A percentile compares a stretch with the other conserved stretches of the same genome.
phyloP scores from a whole-genome alignment of 2,329 filamentous ascomycete species.

The Trichothecium roseum region DNA sequence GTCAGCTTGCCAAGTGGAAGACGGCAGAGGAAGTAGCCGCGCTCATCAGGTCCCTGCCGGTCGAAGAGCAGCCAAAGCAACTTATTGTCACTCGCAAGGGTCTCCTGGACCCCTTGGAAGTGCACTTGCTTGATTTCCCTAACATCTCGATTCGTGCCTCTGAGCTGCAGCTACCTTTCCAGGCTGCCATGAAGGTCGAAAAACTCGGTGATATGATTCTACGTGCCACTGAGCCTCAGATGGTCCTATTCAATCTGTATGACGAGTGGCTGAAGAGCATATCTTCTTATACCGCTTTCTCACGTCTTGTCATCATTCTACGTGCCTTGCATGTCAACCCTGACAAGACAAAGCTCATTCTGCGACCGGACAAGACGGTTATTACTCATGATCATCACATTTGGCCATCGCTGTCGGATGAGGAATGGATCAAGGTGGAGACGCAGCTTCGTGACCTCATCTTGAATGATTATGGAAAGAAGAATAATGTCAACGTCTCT shows the following conservation, averaged over 20 bases:
- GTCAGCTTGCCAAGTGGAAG: slow-evolving; percentile 98
- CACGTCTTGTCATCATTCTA: slow-evolving; percentile 83
- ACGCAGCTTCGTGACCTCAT: slow-evolving; percentile 91
- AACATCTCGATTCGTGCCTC: slow-evolving; percentile 98
- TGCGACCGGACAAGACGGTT: slow-evolving; percentile 93
- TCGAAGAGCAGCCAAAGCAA: slow-evolving; percentile 98
- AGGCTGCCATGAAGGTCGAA: slow-evolving; percentile 99
- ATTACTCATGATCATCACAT: slow-evolving; percentile 99
- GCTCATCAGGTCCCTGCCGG: slow-evolving; percentile 85
- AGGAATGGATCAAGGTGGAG: slow-evolving; percentile 99
- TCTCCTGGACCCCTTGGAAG: slow-evolving; percentile 90
- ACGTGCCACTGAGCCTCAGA: slow-evolving; percentile 95
- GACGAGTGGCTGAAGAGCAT: slow-evolving; percentile 99
- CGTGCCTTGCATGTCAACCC: slow-evolving; percentile 95
- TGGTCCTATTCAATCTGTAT: slow-evolving; percentile 98
- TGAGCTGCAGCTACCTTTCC: slow-evolving; percentile 94
- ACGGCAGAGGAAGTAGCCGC: slow-evolving; percentile 99
- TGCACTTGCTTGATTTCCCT: slow-evolving; percentile 94
- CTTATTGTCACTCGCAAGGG: slow-evolving; percentile 97
- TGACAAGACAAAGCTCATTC: slow-evolving; percentile 93
- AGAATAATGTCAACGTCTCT: slow-evolving; percentile 99
- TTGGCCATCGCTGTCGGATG: slow-evolving; percentile 88
- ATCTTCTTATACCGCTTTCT: slow-evolving; percentile 97
- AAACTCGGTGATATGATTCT: slow-evolving; percentile 99
- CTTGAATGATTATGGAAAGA: slow-evolving; percentile 97